Evolutionary conservation across 106 monocot species (phyloP).

Genomic region (Dendrobium nobile): DNA sequence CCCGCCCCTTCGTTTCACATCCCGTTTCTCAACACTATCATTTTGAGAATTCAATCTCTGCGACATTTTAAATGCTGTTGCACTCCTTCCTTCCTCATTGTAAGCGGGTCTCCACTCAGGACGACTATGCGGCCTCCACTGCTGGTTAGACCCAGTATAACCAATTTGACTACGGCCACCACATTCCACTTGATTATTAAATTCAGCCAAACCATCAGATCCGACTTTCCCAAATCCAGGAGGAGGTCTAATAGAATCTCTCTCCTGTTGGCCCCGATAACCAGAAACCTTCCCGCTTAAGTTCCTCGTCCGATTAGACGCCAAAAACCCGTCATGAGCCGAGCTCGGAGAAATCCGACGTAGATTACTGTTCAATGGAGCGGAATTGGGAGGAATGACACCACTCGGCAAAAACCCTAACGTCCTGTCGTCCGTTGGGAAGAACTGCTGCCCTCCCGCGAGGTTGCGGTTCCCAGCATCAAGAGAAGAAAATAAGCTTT

Average conservation of each 20-base stretch:
- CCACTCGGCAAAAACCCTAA: not conserved
- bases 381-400: not conserved
- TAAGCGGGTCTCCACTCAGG: not conserved
- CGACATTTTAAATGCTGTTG: not conserved
- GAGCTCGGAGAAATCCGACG: not conserved
- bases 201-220: not conserved
- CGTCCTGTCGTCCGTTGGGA: not conserved
- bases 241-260: not conserved
- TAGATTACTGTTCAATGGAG: not conserved
- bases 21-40: not conserved
- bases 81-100: constrained; percentile 1
- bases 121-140: not conserved
- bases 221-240: constrained; percentile 1
- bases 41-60: not conserved
- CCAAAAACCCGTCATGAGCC: not conserved
- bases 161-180: constrained; percentile 1
- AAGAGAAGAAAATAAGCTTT: not conserved
- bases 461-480: not conserved
- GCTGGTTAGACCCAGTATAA: not conserved
- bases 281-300: not conserved
- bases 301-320: not conserved
- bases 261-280: not conserved
- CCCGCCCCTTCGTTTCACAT: not conserved
- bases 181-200: not conserved
- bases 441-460: not conserved